Percentiles rank a stretch among this genome's conserved stretches.
These are phyloP conservation scores for Venturia oleaginea DNA, from an alignment of 2,329 filamentous ascomycete genomes.

Conservation along the genomic window DNA sequence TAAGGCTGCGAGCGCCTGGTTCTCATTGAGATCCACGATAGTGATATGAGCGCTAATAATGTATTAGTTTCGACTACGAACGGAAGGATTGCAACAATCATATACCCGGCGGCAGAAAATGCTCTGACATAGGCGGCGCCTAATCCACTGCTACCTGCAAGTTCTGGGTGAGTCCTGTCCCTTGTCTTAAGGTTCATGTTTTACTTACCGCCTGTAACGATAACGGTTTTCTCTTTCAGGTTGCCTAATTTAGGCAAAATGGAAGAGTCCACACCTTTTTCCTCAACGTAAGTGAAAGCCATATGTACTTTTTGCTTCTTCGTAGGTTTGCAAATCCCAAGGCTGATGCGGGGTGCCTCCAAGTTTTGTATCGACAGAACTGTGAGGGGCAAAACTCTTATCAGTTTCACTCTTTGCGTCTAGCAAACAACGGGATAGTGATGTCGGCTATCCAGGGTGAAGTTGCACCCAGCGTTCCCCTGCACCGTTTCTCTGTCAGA, in stretches of 20 bases:
- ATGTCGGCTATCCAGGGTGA: no score
- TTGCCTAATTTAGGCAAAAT: slow-evolving; percentile 4
- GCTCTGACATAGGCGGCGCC: slow-evolving; percentile 12
- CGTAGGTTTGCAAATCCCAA: not conserved
- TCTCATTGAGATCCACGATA: slow-evolving; percentile 13
- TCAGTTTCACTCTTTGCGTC: not conserved
- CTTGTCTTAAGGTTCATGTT: not conserved
- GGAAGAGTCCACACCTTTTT: slow-evolving; percentile 2
- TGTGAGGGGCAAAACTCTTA: not conserved
- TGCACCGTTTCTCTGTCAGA: no score
- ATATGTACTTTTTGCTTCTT: not conserved
- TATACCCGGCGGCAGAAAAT: slow-evolving; percentile 11
- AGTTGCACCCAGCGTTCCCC: no score
- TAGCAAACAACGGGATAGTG: no score
- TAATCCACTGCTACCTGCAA: slow-evolving; percentile 14
- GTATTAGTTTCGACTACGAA: not conserved
- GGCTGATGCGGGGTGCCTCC: not conserved
- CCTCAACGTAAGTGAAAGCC: not conserved
- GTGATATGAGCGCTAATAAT: slow-evolving; percentile 3
- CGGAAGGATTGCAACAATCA: no score
- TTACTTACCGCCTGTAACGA: slow-evolving; percentile 7
- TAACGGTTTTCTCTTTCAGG: slow-evolving; percentile 7
- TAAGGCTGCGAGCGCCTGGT: slow-evolving; percentile 2
- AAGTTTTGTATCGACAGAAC: not conserved
- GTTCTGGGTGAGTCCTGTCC: not conserved